Base-by-base conservation (phyloP, 1,284 basidiomycete species). In the Tilletia caries region DNA sequence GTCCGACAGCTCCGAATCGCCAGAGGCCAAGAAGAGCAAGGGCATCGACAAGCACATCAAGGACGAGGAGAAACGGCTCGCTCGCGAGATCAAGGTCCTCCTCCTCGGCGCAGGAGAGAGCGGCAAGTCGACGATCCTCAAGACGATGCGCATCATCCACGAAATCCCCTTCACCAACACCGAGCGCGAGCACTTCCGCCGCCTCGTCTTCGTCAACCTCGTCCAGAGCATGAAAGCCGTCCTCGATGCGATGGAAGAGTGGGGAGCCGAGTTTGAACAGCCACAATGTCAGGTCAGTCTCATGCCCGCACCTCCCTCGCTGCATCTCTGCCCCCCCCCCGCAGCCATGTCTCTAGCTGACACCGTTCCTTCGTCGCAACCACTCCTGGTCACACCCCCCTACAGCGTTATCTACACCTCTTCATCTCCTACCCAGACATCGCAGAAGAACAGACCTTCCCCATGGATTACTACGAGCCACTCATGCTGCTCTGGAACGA, bases 111-210 rank as follows among this genome's bases (percentile, higher is more conserved):
- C 94, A 54, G 94, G 94, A 44, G 94, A 95, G 81, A 92, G 91
- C 37, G 94, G 94, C 58, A 97, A 97, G 85, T 93, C 91, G 13
- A 96, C 94, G 3, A 87, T 94, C 76, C 87, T 94, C 82, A 93
- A 93, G 89, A 91, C 93, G 89, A 93, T 93, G 92, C 89, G 92
- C 33, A 85, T 93, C 54, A 93, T 93, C 71, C 92, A 93, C 83
- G 87, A 88, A 73, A 86, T 92, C 1, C 89, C 90, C 0, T 93
- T 93, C 84, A 88, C 89, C 0, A 65, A 86, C 0, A 88, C 89
- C 79, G 92, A 94, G 83, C 88, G 90, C 60, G 92, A 93, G 72
- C 76, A 81, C 58, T 84, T 80, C 71, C 90, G 93, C 1, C 92
- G 95, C 76, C 89, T 96, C 46, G 90, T 95, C 13, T 98, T 95